Conservation (phyloP, 2,329 filamentous ascomycete species). For the Claviceps cyperi region DNA sequence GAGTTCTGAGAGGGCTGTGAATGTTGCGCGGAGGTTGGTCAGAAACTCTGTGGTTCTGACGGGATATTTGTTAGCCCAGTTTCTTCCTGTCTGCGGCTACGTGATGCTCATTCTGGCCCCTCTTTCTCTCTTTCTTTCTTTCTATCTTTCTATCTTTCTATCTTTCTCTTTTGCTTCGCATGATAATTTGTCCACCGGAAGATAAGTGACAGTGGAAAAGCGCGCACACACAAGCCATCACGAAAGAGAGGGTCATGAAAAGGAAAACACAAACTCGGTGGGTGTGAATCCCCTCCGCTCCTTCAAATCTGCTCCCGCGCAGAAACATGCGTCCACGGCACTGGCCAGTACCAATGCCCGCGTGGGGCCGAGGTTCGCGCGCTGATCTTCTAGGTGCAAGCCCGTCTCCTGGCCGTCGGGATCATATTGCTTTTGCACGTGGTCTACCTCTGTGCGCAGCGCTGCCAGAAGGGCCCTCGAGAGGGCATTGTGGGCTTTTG, state of each 20-base stretch:
- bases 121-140: too few relatives aligned
- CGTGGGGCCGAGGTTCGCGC: constrained; percentile 42
- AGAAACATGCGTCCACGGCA: constrained; percentile 77
- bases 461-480: constrained; percentile 62
- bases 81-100: not conserved
- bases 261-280: constrained; percentile 45
- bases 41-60: constrained; percentile 71
- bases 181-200: too few relatives aligned
- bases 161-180: too few relatives aligned
- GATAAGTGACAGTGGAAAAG: too few relatives aligned
- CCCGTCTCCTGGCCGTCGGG: constrained; percentile 35
- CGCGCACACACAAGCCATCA: too few relatives aligned
- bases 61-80: too few relatives aligned
- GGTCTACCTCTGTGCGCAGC: constrained; percentile 57
- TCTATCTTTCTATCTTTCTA: too few relatives aligned
- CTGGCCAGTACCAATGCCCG: constrained; percentile 73
- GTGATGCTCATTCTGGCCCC: too few relatives aligned
- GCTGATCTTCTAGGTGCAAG: constrained; percentile 9
- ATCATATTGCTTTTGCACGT: constrained; percentile 50
- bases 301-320: constrained; percentile 88
- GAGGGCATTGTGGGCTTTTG: constrained; percentile 77
- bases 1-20: constrained; percentile 57
- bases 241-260: too few relatives aligned
- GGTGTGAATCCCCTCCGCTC: constrained; percentile 64
- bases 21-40: constrained; percentile 56